phyloP scores from a whole-genome alignment of 2,329 filamentous ascomycete genomes.

The Cladosporium colombiae region DNA sequence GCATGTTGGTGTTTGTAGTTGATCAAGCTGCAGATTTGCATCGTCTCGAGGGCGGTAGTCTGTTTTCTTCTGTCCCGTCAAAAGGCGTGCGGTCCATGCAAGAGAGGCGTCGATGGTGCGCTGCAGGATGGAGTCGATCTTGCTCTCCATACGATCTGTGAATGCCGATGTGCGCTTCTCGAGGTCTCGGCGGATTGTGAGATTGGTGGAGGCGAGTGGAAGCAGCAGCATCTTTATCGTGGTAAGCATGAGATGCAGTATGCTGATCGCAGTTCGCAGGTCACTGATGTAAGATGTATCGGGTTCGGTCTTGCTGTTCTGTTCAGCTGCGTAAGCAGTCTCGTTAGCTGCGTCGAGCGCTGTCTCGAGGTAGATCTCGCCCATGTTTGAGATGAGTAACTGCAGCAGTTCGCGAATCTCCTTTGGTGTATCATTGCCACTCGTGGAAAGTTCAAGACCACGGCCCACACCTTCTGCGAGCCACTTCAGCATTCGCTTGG shows the following conservation, averaged over 20 bases:
- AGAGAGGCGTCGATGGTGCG: conserved; percentile 71
- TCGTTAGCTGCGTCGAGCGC: conserved; percentile 71
- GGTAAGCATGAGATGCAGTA: conserved; percentile 89
- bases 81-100: conserved; percentile 72
- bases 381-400: conserved; percentile 82
- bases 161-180: conserved; percentile 76
- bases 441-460: conserved; percentile 82
- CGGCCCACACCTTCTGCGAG: conserved; percentile 90
- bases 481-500: conserved; percentile 99
- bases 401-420: conserved; percentile 85
- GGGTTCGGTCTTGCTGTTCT: conserved; percentile 72
- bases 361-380: conserved; percentile 73
- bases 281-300: conserved; percentile 81
- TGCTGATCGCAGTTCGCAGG: conserved; percentile 79
- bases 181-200: conserved; percentile 86
- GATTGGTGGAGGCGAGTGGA: conserved; percentile 82
- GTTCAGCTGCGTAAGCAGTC: conserved; percentile 73
- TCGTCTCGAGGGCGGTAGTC: conserved; percentile 88
- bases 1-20: conserved; percentile 82
- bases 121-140: conserved; percentile 71
- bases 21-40: conserved; percentile 66
- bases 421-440: conserved; percentile 82
- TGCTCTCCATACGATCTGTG: conserved; percentile 78
- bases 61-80: conserved; percentile 78
- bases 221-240: conserved; percentile 90